Percentiles rank a stretch among this genome's conserved stretches.
Evolutionary conservation across 129 eudicot genomes (phyloP).

Genomic region (Heracleum sosnowskyi): DNA sequence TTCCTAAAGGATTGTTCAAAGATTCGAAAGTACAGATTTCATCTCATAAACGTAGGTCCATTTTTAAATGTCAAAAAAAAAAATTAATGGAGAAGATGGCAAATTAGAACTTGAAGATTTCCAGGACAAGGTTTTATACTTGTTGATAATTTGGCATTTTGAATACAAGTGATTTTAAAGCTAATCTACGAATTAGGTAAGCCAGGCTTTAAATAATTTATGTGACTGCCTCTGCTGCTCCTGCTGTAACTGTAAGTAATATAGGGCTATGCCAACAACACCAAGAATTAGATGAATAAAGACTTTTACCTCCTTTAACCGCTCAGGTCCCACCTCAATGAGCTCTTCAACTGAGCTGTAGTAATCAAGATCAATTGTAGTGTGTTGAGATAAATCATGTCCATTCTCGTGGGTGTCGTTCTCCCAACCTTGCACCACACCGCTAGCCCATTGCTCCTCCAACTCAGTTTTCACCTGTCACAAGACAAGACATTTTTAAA

Average conservation of each 20-base stretch:
- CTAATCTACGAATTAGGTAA: not conserved
- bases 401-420: conserved; percentile 62
- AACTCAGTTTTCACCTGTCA: conserved; percentile 73
- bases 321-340: conserved; percentile 77
- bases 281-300: not conserved
- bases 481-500: not conserved
- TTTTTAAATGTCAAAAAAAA: not conserved
- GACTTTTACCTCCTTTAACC: conserved; percentile 70
- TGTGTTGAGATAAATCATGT: conserved; percentile 30
- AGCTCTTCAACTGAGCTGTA: conserved; percentile 79
- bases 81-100: not conserved
- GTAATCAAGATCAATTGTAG: conserved; percentile 75
- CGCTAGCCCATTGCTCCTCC: conserved; percentile 80
- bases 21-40: not conserved
- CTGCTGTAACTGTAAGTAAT: not conserved
- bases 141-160: not conserved
- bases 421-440: conserved; percentile 71
- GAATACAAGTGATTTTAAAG: not conserved
- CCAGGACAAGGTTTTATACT: not conserved
- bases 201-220: not conserved
- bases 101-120: not conserved
- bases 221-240: not conserved
- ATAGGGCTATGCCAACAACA: not conserved
- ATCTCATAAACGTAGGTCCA: not conserved
- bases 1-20: not conserved